Base-by-base conservation (phyloP, 495 filamentous ascomycete species). In the Daldinia caldariorum region DNA sequence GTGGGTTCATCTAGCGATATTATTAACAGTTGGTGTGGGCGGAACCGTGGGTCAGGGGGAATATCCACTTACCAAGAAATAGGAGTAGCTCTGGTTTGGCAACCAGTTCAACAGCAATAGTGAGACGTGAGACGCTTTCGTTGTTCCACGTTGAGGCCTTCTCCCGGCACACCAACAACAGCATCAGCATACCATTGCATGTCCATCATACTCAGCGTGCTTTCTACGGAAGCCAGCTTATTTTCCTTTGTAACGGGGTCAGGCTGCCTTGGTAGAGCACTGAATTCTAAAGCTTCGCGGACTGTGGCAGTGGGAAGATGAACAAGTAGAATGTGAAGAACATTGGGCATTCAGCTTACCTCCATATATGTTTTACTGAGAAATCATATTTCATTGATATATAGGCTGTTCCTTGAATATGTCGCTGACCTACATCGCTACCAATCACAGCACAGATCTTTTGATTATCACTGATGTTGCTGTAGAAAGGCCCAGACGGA, bases 1-100 rank as follows among this genome's bases (percentile, higher is more conserved):
- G 92, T 94, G 9, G 93, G 93, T 69, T 97, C 93, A 73, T 97
- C 93, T 26, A 97, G n/a, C n/a, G n/a, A n/a, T n/a, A n/a, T n/a
- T n/a, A n/a, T n/a, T n/a, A n/a, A n/a, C n/a, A n/a, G n/a, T n/a
- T n/a, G n/a, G n/a, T n/a, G n/a, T n/a, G n/a, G n/a, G n/a, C n/a
- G n/a, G n/a, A n/a, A n/a, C n/a, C n/a, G n/a, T n/a, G n/a, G n/a
- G n/a, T n/a, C n/a, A n/a, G n/a, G n/a, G n/a, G n/a, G n/a, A n/a
- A n/a, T n/a, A n/a, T n/a, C n/a, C n/a, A n/a, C n/a, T n/a, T n/a
- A n/a, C n/a, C n/a, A 97, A 86, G 81, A 97, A 97, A 14, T n/a
- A 97, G 87, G 1, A 97, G 82, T 7, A 97, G 83, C 20, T 88
- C 88, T 26, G 94, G 94, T 78, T 93, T 96, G 14, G 94, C 93